Conservation (phyloP, 1,284 basidiomycete genomes). For the Austroboletus olivaceoglutinosus region DNA sequence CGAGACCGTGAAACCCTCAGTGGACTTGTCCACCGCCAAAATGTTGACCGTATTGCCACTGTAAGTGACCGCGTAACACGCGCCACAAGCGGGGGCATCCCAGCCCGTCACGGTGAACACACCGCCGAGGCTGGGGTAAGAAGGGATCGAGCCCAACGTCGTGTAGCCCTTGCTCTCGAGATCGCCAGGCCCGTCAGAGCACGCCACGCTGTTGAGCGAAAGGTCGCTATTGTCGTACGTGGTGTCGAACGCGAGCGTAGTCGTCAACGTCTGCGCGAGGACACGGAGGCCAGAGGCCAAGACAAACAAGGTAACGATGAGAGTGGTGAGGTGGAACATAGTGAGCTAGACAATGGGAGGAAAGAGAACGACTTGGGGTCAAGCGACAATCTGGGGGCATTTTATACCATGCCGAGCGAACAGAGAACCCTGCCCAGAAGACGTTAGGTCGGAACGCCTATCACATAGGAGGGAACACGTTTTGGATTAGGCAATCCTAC, state of each 20-base stretch:
- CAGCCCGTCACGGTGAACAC: conserved; percentile 28
- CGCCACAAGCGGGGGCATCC: conserved; percentile 33
- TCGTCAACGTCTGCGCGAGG: conserved; percentile 23
- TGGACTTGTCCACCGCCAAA: conserved; percentile 33
- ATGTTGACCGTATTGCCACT: conserved; percentile 24
- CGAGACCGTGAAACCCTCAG: conserved; percentile 35
- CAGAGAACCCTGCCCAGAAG: not conserved
- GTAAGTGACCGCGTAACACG: conserved; percentile 35
- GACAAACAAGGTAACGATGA: conserved; percentile 8
- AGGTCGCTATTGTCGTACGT: conserved; percentile 28
- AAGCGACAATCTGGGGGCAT: not conserved
- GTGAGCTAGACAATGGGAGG: not conserved
- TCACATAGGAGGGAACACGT: not conserved
- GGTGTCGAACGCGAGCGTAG: conserved; percentile 31
- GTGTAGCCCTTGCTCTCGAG: conserved; percentile 29
- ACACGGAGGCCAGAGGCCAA: conserved; percentile 6
- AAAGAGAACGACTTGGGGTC: not conserved
- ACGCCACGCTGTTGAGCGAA: conserved; percentile 31
- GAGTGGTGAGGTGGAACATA: conserved; percentile 15
- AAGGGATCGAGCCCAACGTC: conserved; percentile 31
- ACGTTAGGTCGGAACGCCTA: conserved; percentile 2
- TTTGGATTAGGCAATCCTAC: not conserved
- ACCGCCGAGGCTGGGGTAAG: conserved; percentile 36
- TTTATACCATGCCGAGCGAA: conserved; percentile 21
- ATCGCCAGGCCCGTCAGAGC: conserved; percentile 34